Evolutionary conservation across 2,329 filamentous ascomycete genomes (phyloP).

Genomic region (Aspergillus novoparasiticus): DNA sequence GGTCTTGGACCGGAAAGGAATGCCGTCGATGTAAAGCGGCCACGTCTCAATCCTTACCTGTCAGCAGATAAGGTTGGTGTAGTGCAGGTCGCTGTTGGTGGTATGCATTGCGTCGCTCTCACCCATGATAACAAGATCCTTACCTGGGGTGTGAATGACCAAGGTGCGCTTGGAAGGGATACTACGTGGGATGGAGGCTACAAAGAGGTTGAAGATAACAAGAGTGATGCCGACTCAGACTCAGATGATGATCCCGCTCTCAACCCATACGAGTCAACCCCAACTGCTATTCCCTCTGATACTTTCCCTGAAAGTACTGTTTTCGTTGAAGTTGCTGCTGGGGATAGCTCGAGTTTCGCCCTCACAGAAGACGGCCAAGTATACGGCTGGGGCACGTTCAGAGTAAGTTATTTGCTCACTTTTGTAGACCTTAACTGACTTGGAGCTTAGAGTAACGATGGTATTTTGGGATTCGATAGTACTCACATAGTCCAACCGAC

Average conservation of each 20-base stretch:
- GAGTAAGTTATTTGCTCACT: conserved; percentile 42
- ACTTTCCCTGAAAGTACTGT: conserved; percentile 56
- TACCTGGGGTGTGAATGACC: conserved; percentile 87
- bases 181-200: conserved; percentile 68
- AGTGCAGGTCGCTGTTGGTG: conserved; percentile 75
- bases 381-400: conserved; percentile 66
- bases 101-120: conserved; percentile 78
- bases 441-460: conserved; percentile 59
- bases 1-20: conserved; percentile 71
- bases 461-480: conserved; percentile 61
- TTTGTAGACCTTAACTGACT: conserved; percentile 15
- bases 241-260: conserved; percentile 52
- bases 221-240: conserved; percentile 49
- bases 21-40: conserved; percentile 72
- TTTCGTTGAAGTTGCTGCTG: conserved; percentile 61
- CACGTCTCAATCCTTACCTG: conserved; percentile 67
- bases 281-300: conserved; percentile 52
- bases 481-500: conserved; percentile 47
- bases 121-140: conserved; percentile 80
- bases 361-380: conserved; percentile 62
- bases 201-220: conserved; percentile 51
- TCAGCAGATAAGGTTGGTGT: conserved; percentile 62
- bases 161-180: conserved; percentile 76
- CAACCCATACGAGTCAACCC: conserved; percentile 60
- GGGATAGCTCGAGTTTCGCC: conserved; percentile 62